These are phyloP conservation scores for Pisolithus tinctorius DNA, from an alignment of 768 basidiomycete species.

Conservation along the genomic window DNA sequence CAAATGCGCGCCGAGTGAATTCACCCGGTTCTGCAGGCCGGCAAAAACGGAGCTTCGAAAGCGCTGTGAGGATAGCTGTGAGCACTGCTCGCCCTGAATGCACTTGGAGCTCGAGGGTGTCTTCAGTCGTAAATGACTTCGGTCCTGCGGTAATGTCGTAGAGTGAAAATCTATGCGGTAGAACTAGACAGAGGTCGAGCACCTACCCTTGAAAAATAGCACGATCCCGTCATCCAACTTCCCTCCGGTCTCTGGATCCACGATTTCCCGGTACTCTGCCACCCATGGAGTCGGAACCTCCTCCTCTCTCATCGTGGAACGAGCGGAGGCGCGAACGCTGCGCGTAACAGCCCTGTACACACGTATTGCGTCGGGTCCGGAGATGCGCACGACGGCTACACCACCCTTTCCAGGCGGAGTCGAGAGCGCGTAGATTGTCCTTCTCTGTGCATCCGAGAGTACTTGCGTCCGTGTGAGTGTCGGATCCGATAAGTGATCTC, in stretches of 20 bases:
- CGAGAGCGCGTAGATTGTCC: constrained; percentile 82
- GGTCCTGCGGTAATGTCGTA: constrained; percentile 41
- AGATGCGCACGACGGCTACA: constrained; percentile 75
- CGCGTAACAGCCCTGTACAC: constrained; percentile 62
- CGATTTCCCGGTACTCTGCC: constrained; percentile 62
- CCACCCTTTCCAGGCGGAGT: constrained; percentile 85
- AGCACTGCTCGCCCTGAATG: constrained; percentile 84
- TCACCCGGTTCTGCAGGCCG: constrained; percentile 84
- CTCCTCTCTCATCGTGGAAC: not conserved
- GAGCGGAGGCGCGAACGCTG: constrained; percentile 9
- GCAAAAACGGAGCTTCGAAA: constrained; percentile 54
- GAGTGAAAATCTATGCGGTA: not conserved
- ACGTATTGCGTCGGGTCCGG: constrained; percentile 61
- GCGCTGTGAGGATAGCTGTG: constrained; percentile 56
- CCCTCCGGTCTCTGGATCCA: constrained; percentile 55
- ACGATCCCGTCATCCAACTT: constrained; percentile 74
- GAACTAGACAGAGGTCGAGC: not conserved
- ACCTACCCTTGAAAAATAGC: constrained; percentile 73
- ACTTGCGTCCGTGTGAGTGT: constrained; percentile 7
- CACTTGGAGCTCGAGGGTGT: constrained; percentile 77
- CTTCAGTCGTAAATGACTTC: constrained; percentile 78
- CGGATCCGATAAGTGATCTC: too few relatives aligned
- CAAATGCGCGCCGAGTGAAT: constrained; percentile 80
- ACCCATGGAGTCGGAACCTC: constrained; percentile 51
- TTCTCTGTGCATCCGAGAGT: constrained; percentile 47